Base-by-base conservation (phyloP, 345 rosid genomes). In the Melastoma malabathricum region DNA sequence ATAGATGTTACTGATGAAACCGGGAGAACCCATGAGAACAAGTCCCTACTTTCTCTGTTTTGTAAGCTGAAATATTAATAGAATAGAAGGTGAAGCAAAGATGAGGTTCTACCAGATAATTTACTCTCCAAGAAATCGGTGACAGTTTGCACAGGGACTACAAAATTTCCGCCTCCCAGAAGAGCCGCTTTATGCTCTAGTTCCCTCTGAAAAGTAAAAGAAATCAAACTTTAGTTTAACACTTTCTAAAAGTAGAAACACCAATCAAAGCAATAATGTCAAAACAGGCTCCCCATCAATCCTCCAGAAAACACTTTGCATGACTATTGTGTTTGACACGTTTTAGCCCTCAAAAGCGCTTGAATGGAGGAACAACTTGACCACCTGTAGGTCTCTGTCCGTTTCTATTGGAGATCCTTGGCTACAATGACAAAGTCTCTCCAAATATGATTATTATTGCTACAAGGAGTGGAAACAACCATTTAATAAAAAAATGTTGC, bases 91-190 rank as follows among this genome's bases (percentile, higher is more conserved):
- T 18, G 48, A 19, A 14, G 53, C 23, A 15, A 19, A 46, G 15
- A 15, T 31, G 43, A 29, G 17, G 18, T 29, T 34, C 41, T 74
- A 90, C 96, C 98, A 58, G 94, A 71, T 58, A 82, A 54, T 69
- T 77, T 90, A 60, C 67, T 71, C 43, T 82, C 83, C 50, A 86
- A 74, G 73, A 86, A 90, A 70, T 86, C 89, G 43, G 83, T 67
- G 52, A 82, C 96, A 48, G 76, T 84, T 71, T 90, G 96, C 61
- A 74, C 96, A 60, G 95, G 98, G 46, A 82, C 85, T 51, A 75
- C 74, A 48, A 84, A 86, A 57, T 79, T 62, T 38, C 94, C 94
- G 25, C 92, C 98, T 61, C 96, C 96, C 94, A 86, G 75, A 8
- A 67, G 27, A 58, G 96, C 94, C 7, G 98, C 95, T 77, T 74